Evolutionary conservation across 169 alveolate species (phyloP).

Genomic region (Plasmodium gaboni): DNA sequence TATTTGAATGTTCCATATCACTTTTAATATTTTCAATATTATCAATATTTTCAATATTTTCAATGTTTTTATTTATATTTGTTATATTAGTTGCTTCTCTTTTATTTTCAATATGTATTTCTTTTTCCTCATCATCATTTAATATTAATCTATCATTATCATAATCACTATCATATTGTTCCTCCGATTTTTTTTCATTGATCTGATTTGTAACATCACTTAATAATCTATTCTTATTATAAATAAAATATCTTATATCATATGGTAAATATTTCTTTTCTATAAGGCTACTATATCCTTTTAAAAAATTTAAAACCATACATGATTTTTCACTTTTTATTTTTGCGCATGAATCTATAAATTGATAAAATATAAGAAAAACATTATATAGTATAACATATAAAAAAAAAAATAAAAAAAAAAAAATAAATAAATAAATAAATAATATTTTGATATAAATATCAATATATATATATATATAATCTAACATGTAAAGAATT

Average conservation of each 20-base stretch:
- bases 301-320: neutral
- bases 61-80: neutral
- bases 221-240: conserved; percentile 7
- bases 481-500: conserved; percentile 16
- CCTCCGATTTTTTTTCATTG: neutral
- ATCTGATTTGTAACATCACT: conserved; percentile 4
- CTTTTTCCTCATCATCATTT: conserved; percentile 13
- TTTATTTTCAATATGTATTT: neutral
- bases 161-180: conserved; percentile 27
- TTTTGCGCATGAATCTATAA: conserved; percentile 14
- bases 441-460: neutral
- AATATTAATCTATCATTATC: conserved; percentile 35
- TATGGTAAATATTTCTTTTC: neutral
- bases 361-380: neutral
- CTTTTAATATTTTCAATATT: neutral
- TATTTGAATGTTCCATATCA: neutral
- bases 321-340: neutral
- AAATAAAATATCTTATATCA: neutral
- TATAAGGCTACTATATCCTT: neutral
- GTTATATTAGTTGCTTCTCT: neutral
- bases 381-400: neutral
- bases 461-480: neutral
- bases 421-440: neutral
- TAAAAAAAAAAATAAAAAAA: neutral
- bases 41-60: neutral